Conservation (phyloP, 352 stramenopile genomes). For the Aphanomyces stellatus region DNA sequence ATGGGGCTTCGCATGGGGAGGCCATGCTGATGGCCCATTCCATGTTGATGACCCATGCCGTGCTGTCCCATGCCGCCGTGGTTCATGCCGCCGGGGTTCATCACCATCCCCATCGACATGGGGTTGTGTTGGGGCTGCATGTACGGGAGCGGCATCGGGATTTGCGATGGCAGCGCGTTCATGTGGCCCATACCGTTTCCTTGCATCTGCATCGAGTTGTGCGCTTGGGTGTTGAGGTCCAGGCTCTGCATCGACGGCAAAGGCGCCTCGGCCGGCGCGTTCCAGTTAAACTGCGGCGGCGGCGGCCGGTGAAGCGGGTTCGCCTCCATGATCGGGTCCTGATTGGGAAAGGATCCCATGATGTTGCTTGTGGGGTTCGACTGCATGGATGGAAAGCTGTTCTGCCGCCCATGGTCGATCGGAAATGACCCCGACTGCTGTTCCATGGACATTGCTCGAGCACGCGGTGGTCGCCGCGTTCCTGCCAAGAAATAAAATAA, state of each 20-base stretch:
- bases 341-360: not conserved
- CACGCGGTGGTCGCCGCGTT: not conserved
- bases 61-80: not conserved
- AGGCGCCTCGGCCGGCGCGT: not conserved
- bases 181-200: not conserved
- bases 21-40: constrained; percentile 1
- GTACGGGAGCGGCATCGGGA: not conserved
- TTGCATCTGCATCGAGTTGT: not conserved
- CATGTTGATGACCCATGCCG: constrained; percentile 9
- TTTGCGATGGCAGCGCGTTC: not conserved
- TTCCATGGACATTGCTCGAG: not conserved
- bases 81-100: not conserved
- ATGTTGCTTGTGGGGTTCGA: not conserved
- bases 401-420: constrained; percentile 1
- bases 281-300: not conserved
- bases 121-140: constrained; percentile 14
- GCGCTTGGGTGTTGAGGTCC: not conserved
- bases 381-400: not conserved
- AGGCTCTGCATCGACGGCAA: not conserved
- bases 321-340: constrained; percentile 1
- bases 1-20: not conserved
- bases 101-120: constrained; percentile 19
- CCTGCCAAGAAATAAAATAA: not conserved
- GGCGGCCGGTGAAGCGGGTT: not conserved
- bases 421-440: not conserved